A percentile compares a stretch with the other conserved stretches of the same genome.
Evolutionary conservation across 495 filamentous ascomycete genomes (phyloP).

Genomic region (Penicillium arizonense): DNA sequence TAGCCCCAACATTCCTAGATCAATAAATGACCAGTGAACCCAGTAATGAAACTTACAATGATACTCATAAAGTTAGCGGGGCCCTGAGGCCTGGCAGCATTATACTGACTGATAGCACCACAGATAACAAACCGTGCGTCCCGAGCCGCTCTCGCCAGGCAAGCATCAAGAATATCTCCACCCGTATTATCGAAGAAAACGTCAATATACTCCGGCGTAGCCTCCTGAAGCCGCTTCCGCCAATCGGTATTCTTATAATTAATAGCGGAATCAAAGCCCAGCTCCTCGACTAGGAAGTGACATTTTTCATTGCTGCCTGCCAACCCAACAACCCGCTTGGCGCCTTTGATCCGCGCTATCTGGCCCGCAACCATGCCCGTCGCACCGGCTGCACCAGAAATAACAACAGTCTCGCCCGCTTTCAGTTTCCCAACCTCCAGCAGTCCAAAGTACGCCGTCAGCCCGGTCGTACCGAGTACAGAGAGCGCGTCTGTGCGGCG

Average conservation of each 20-base stretch:
- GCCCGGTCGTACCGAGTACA: conserved; percentile 55
- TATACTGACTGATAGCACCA: conserved; percentile 56
- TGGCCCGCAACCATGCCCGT: conserved; percentile 69
- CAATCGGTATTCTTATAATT: conserved; percentile 57
- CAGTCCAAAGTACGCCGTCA: conserved; percentile 71
- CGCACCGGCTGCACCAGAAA: conserved; percentile 68
- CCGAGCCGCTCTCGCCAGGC: conserved; percentile 43
- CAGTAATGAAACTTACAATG: conserved; percentile 40
- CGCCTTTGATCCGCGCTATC: conserved; percentile 63
- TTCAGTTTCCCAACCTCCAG: conserved; percentile 55
- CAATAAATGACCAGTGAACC: background rate
- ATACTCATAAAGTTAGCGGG: conserved; percentile 48
- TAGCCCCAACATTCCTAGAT: conserved; percentile 12
- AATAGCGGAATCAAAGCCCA: conserved; percentile 52
- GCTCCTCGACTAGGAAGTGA: conserved; percentile 44
- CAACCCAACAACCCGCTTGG: conserved; percentile 50
- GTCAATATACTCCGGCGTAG: conserved; percentile 52
- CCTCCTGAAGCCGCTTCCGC: conserved; percentile 45
- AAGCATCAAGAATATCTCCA: conserved; percentile 55
- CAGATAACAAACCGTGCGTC: conserved; percentile 53
- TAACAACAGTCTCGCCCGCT: conserved; percentile 61
- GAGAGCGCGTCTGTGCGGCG: conserved; percentile 58
- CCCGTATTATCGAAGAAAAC: conserved; percentile 61
- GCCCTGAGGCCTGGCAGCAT: conserved; percentile 43
- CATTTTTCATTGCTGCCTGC: conserved; percentile 52